These are phyloP conservation scores for Penicillium sp. DNA, from an alignment of 2,329 filamentous ascomycete species.

Conservation along the genomic window DNA sequence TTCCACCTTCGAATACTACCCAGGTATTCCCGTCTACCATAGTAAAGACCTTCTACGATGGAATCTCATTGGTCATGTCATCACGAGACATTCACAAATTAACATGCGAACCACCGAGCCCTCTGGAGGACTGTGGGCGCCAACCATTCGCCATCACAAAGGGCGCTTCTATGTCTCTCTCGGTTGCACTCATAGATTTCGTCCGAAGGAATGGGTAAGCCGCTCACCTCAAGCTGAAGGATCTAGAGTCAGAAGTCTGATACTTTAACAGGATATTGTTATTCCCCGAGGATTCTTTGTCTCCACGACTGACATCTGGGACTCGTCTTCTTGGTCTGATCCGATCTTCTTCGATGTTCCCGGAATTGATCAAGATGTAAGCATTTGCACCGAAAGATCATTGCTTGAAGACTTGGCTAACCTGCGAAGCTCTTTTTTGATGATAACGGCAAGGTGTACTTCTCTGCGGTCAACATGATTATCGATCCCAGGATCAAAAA, in stretches of 20 bases:
- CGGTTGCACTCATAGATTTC: constrained; percentile 29
- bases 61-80: constrained; percentile 30
- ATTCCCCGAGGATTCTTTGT: constrained; percentile 63
- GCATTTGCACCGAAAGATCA: constrained; percentile 24
- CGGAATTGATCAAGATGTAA: constrained; percentile 53
- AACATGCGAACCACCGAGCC: constrained; percentile 25
- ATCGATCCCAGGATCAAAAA: not conserved
- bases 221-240: not conserved
- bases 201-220: constrained; percentile 61
- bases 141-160: constrained; percentile 48
- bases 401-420: constrained; percentile 44
- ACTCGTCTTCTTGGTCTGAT: constrained; percentile 46
- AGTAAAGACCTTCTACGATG: constrained; percentile 47
- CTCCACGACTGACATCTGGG: constrained; percentile 40
- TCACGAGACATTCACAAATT: constrained; percentile 25
- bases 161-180: constrained; percentile 46
- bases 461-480: not conserved
- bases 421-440: constrained; percentile 44
- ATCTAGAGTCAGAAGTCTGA: not conserved
- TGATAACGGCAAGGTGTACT: constrained; percentile 39
- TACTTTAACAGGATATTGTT: constrained; percentile 49
- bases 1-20: constrained; percentile 62
- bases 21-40: constrained; percentile 60
- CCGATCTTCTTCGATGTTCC: constrained; percentile 52
- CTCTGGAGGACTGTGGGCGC: constrained; percentile 44